Evolutionary conservation across 192 early-diverging fungal species (phyloP), one percentile per base, ranked within the genome.

Genomic region (Umbelopsis vinacea): DNA sequence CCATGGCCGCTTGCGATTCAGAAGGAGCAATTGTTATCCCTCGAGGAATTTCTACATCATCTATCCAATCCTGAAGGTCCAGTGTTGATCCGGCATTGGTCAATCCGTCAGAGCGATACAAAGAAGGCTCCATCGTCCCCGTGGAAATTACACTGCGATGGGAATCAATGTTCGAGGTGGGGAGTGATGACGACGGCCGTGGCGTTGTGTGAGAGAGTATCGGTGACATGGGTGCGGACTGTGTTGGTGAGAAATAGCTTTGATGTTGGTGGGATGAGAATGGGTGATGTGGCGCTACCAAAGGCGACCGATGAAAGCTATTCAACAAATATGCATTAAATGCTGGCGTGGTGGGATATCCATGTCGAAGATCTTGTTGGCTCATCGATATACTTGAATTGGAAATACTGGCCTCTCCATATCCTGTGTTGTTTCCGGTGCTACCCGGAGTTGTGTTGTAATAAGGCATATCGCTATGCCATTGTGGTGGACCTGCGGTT

Each of bases 221-320:
- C 2, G 71, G 71, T 35, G 71, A 72, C 21, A 45, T 24, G 14
- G 71, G 46, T 23, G 26, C 60, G 15, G 57, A 63, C 4, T 63
- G 57, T 8, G 57, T 63, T 29, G 71, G 71, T 33, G 71, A 72
- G 43, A 72, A 72, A 19, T 43, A 57, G 35, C 53, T 57, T 37
- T 47, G 52, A 2, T 43, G 50, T 21, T 47, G 52, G 2, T 43
- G 50, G 7, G 68, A 70, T 26, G 69, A 74, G 26, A 81, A 81
- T 1, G 79, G 74, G 46, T 81, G 79, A 15, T 81, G 79, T 6
- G 79, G 79, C 14, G 75, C 79, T 19, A 76, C 75, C 24, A 81
- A 46, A 1, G 79, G 79, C 4, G 79, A 81, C 0, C 79, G 75
- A 40, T 81, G 79, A 52, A 81, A 74, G 11, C 71, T 69, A 45